Base-by-base conservation (phyloP, 257 asterid species). In the Solanum peruvianum region DNA sequence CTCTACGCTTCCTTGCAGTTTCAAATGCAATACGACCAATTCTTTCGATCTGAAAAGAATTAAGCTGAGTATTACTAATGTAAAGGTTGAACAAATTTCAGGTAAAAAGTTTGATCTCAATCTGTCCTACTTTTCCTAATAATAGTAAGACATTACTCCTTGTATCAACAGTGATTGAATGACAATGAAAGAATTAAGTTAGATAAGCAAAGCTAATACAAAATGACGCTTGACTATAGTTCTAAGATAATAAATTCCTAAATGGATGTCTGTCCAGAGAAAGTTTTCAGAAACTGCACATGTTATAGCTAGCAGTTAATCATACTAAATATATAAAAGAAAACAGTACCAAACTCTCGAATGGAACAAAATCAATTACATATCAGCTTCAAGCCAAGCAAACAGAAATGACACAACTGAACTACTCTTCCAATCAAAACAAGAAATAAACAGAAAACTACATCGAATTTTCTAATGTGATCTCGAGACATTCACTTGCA, bases 11-110 rank as follows among this genome's bases (percentile, higher is more conserved):
- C 89, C 94, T 92, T 88, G 99, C 98, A 90, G 98, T 95, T 90
- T 95, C 98, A 92, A 97, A 96, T 78, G 99, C 99, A 80, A 97
- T 93, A 39, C 95, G 98, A 88, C 99, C 99, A 90, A 97, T 97
- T 67, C 99, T 98, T 83, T 94, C 99, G 78, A 97, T 94, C 99
- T 97, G 94, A 80, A 20, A 91, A 92, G 69, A 67, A 77, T 80
- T 27, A 80, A 80, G 85, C 29, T 21, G 11, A 47, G 29, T 16
- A 47, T 44, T 29, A 29, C 64, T 14, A 42, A 16, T 80, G 67
- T 29, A 16, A 80, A 80, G 27, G 25, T 47, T 49, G 64, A 16
- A 29, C 85, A 47, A 80, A 16, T 18, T 47, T 80, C 67, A 47
- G 66, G 85, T 80, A 80, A 47, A 27, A 47, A 9, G 4, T 29